These are phyloP conservation scores for Trichoderma sp. DNA, from an alignment of 2,329 filamentous ascomycete species.

Conservation along the genomic window DNA sequence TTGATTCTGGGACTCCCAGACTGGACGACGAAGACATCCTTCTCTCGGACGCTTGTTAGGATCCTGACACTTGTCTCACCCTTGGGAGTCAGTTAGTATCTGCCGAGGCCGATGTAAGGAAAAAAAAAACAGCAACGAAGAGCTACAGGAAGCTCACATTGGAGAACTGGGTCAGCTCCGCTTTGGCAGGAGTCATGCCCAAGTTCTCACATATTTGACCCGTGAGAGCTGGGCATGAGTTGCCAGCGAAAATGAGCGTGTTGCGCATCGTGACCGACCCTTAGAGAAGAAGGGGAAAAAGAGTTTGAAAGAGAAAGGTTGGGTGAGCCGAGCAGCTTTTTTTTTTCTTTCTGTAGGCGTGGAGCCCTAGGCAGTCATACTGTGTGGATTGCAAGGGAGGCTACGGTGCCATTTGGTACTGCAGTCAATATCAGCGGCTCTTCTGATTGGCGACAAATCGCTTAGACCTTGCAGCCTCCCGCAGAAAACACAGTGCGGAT, in stretches of 20 bases:
- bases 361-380: slow-evolving; percentile 1
- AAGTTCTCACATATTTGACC: slow-evolving; percentile 65
- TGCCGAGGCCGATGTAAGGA: slow-evolving; percentile 19
- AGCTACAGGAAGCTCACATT: slow-evolving; percentile 53
- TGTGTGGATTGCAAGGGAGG: background rate
- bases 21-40: slow-evolving; percentile 98
- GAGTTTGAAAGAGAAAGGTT: slow-evolving; percentile 12
- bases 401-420: background rate
- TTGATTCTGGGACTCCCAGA: slow-evolving; percentile 96
- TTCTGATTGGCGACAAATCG: background rate
- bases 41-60: slow-evolving; percentile 79
- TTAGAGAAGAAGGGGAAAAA: slow-evolving; percentile 23
- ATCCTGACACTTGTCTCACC: slow-evolving; percentile 69
- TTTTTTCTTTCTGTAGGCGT: slow-evolving; percentile 11
- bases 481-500: background rate
- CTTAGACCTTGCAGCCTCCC: background rate
- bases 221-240: slow-evolving; percentile 63
- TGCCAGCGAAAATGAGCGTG: slow-evolving; percentile 65
- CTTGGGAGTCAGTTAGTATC: slow-evolving; percentile 38
- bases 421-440: background rate
- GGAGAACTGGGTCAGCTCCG: slow-evolving; percentile 67
- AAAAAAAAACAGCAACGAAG: slow-evolving; percentile 7
- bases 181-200: slow-evolving; percentile 61
- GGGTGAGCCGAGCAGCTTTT: slow-evolving; percentile 16
- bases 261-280: slow-evolving; percentile 53